These are phyloP conservation scores for Kwoniella europaea DNA, from an alignment of 768 basidiomycete genomes.

Conservation along the genomic window DNA sequence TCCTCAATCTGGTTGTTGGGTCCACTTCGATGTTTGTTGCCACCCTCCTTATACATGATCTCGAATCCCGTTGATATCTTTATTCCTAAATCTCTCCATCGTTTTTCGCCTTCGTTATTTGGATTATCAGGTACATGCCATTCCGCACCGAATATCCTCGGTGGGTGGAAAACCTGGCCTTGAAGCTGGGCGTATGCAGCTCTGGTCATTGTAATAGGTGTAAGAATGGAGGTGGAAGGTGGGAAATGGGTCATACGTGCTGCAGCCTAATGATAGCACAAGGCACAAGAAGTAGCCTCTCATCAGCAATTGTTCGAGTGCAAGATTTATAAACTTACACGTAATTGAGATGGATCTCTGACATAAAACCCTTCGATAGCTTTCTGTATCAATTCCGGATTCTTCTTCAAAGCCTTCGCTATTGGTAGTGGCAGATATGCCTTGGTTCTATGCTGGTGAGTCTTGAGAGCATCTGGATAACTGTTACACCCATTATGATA, in stretches of 20 bases:
- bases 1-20: constrained; percentile 51
- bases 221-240: constrained; percentile 68
- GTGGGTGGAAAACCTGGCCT: constrained; percentile 89
- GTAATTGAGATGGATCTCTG: constrained; percentile 84
- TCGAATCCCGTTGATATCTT: constrained; percentile 98
- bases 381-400: constrained; percentile 77
- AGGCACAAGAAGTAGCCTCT: too few relatives aligned
- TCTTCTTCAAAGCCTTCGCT: constrained; percentile 69
- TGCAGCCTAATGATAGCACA: constrained; percentile 65
- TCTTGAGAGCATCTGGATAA: constrained; percentile 70
- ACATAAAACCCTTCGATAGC: constrained; percentile 94
- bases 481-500: constrained; percentile 56
- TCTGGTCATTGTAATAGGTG: constrained; percentile 76
- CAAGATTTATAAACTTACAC: constrained; percentile 65
- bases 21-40: constrained; percentile 58
- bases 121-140: constrained; percentile 56
- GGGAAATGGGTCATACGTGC: constrained; percentile 90
- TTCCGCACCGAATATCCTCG: constrained; percentile 77
- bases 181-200: constrained; percentile 91
- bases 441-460: constrained; percentile 75
- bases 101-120: constrained; percentile 71
- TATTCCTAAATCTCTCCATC: constrained; percentile 85
- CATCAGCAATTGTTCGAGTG: background rate
- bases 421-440: constrained; percentile 81
- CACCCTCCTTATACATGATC: constrained; percentile 86